A percentile compares a stretch with the other conserved stretches of the same genome.
Evolutionary conservation across 441 rosid species (phyloP).

Genomic region (Brassica hybrid): DNA sequence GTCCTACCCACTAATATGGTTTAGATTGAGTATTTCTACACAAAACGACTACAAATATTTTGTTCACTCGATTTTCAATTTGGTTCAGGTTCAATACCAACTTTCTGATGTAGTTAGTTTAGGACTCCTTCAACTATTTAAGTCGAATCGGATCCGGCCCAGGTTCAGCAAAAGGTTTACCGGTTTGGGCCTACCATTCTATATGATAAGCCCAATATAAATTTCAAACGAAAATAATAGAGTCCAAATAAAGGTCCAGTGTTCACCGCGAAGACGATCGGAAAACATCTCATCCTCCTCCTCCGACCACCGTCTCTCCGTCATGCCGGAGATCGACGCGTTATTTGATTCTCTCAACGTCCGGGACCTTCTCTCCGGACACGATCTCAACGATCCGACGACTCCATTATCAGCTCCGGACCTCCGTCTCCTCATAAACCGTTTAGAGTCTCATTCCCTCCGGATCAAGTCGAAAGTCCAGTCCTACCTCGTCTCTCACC

Average conservation of each 20-base stretch:
- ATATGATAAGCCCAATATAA: constrained; percentile 16
- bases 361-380: constrained; percentile 81
- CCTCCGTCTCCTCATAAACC: constrained; percentile 86
- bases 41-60: no score
- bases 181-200: constrained; percentile 3
- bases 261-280: constrained; percentile 29
- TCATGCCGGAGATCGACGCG: constrained; percentile 64
- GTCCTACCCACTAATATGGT: no score
- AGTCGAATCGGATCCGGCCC: no score
- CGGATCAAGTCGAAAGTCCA: constrained; percentile 89
- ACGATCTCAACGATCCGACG: constrained; percentile 77
- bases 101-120: no score
- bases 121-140: no score
- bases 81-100: no score
- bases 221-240: neutral
- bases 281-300: constrained; percentile 16
- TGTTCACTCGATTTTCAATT: no score
- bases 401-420: constrained; percentile 94
- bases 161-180: no score
- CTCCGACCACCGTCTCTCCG: constrained; percentile 31
- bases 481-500: constrained; percentile 81
- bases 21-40: no score
- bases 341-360: constrained; percentile 77
- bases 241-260: constrained; percentile 21
- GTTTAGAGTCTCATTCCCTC: constrained; percentile 86